Base-by-base conservation (phyloP, 1,284 basidiomycete genomes). In the Caloboletus firmus region DNA sequence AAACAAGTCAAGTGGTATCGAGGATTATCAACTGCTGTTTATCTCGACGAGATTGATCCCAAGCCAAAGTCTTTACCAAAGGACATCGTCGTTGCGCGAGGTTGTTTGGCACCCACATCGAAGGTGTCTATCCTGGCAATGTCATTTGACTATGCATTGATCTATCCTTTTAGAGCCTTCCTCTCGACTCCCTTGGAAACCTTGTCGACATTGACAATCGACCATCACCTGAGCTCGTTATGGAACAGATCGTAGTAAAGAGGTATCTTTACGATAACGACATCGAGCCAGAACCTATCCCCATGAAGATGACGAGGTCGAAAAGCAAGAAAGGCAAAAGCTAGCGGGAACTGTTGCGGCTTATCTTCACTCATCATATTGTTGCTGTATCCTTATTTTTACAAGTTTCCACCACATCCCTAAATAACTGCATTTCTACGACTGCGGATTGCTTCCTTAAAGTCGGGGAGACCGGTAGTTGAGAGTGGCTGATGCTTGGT, bases 211-310 rank as follows among this genome's bases (percentile, higher is more conserved):
- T 78, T n/a, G 78, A 82, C 42, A 72, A 76, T 54, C 63, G 66
- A 30, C 85, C 88, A 0, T 70, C 85, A n/a, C 72, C 76, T 46
- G 79, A 84, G 35, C 75, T 93, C 28, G 79, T 82, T 42, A 76
- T 79, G 28, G 84, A 90, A 66, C 83, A 83, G 56, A 74, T 95
- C 34, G 73, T 83, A 41, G 85, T 94, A 34, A 87, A 89, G 72
- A 91, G 84, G 61, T 89, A 87, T 65, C 83, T 93, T 34, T 94
- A 93, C 60, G 91, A 93, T 58, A 84, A 85, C 55, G 91, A 93
- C 61, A 69, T 79, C 13, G 78, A 80, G 48, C 72, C 70, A 18
- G 67, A 70, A 45, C 59, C 72, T 28, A 66, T 69, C 4, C 67
- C 75, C 26, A 66, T 74, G 15, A 84, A 82, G 68, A 74, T 73